Evolutionary conservation across 208 protist species (phyloP), one percentile per base, ranked within the genome.

Genomic region (Trypanosoma caninum): DNA sequence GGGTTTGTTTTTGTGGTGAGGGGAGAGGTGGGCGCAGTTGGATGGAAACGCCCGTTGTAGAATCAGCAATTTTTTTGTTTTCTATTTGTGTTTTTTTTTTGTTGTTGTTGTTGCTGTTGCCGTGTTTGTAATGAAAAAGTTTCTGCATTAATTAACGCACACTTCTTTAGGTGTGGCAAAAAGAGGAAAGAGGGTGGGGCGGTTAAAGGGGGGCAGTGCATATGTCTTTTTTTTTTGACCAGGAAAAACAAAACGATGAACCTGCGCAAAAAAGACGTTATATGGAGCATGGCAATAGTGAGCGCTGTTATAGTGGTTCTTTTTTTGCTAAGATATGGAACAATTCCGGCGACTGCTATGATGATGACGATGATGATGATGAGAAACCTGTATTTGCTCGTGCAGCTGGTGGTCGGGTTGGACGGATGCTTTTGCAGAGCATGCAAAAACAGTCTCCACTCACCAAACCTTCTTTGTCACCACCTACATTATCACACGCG

Each of bases 381-480:
- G 54, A 47, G 2, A 18, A 31, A 34, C 59, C 57, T 16, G 59
- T 63, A 4, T 53, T 72, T 28, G 18, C 65, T 25, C 31, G 20
- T n/a, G 5, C 34, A 33, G 59, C 35, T 42, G 37, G 18, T 47
- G 59, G 45, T 23, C 75, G 65, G 7, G 64, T 89, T 13, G 82
- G 82, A 0, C 30, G 76, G 31, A 34, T 40, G 20, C 58, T 89
- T 8, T 76, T 89, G 45, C 76, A 80, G 18, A 34, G 61, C 48
- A 89, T 89, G 82, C 74, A 86, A 58, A 31, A 38, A 1, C 58
- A n/a, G n/a, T n/a, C n/a, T n/a, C n/a, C n/a, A n/a, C n/a, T n/a
- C n/a, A n/a, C n/a, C n/a, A n/a, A n/a, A n/a, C n/a, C n/a, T n/a
- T n/a, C n/a, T n/a, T n/a, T n/a, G n/a, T n/a, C 72, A 18, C 20